Evolutionary conservation across 2,329 filamentous ascomycete genomes (phyloP).

Genomic region (Macrophomina phaseolina): DNA sequence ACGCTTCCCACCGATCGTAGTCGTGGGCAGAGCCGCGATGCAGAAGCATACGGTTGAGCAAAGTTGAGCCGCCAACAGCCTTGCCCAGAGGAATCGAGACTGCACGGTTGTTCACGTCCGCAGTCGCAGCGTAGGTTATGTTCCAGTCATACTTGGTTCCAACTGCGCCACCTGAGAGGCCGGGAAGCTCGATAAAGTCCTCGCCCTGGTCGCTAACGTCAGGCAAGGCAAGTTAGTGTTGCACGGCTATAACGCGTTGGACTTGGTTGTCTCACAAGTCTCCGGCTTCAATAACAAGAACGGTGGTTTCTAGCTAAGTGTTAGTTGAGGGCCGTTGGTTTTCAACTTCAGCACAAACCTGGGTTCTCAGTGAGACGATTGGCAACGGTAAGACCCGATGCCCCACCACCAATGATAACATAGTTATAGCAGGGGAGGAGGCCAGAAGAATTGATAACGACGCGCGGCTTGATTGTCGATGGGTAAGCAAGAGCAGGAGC

Average conservation of each 20-base stretch:
- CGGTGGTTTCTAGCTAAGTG: conserved; percentile 20
- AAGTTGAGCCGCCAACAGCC: conserved; percentile 34
- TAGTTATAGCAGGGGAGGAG: conserved; percentile 16
- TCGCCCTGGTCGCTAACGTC: conserved; percentile 37
- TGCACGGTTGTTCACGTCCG: conserved; percentile 17
- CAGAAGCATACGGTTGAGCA: conserved; percentile 38
- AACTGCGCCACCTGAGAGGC: conserved; percentile 9
- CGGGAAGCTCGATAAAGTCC: conserved; percentile 31
- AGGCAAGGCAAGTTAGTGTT: background rate
- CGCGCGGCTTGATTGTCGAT: background rate
- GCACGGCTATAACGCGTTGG: conserved; percentile 31
- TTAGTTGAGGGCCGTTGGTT: background rate
- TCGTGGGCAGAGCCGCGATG: conserved; percentile 21
- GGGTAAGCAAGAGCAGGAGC: conserved; percentile 12
- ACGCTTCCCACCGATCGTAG: conserved; percentile 29
- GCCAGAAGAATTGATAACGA: background rate
- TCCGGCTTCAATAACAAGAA: conserved; percentile 34
- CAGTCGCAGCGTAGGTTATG: conserved; percentile 5
- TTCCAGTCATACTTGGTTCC: conserved; percentile 19
- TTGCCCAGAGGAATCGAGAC: conserved; percentile 21
- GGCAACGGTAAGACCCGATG: conserved; percentile 30
- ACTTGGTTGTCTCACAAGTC: conserved; percentile 31
- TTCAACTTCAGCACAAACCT: background rate
- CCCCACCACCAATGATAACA: conserved; percentile 31
- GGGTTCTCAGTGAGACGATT: conserved; percentile 36